phyloP scores from a whole-genome alignment of 164 flowering plant genomes.

The Vitis rotundifolia region DNA sequence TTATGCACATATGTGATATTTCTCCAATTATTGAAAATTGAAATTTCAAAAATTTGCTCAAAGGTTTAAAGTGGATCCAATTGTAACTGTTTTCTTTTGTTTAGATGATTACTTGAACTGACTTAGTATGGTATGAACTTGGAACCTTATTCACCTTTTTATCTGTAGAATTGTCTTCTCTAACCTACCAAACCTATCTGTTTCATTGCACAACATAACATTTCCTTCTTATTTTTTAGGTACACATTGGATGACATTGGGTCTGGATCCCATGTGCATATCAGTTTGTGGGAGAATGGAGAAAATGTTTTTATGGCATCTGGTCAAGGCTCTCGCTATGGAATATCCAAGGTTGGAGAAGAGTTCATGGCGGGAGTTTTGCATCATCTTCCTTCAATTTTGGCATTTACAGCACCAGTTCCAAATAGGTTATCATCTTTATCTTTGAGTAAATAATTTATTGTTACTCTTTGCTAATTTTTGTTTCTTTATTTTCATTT shows the following conservation, averaged over 20 bases:
- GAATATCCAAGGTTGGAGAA: slow-evolving; percentile 79
- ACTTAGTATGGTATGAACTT: not conserved
- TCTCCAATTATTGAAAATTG: no score
- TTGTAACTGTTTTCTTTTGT: not conserved
- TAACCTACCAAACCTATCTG: not conserved
- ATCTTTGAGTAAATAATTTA: not conserved
- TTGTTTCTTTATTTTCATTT: not conserved
- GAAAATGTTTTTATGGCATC: slow-evolving; percentile 81
- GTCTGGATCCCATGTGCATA: slow-evolving; percentile 94
- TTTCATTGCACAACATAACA: not conserved
- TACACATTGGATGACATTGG: slow-evolving; percentile 74
- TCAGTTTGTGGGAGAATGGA: slow-evolving; percentile 82
- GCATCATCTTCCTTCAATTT: slow-evolving; percentile 81
- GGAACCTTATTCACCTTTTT: not conserved
- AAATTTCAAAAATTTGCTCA: no score
- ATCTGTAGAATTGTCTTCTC: not conserved
- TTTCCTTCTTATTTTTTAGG: slow-evolving; percentile 34
- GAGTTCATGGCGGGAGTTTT: slow-evolving; percentile 96
- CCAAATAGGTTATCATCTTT: slow-evolving; percentile 74
- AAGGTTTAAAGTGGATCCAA: no score
- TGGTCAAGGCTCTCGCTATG: slow-evolving; percentile 49
- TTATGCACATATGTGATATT: no score
- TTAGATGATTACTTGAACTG: not conserved
- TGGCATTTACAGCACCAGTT: slow-evolving; percentile 88
- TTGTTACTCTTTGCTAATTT: not conserved